Percentiles rank a stretch among this genome's conserved stretches.
Evolutionary conservation across 768 basidiomycete species (phyloP).

Genomic region (Flagelloscypha sp.): DNA sequence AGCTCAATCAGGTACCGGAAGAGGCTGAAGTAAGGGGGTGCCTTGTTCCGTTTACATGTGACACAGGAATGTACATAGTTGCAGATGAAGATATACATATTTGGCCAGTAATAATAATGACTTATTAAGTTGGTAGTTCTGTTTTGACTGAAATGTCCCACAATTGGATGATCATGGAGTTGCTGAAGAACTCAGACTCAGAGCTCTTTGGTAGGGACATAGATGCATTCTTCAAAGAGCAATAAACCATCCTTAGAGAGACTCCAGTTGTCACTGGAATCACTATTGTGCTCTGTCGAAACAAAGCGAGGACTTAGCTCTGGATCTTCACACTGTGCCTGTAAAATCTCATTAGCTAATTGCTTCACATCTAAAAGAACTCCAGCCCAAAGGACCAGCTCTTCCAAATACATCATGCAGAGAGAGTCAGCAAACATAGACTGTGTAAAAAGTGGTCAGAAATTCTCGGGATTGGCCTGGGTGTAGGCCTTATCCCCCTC

Average conservation of each 20-base stretch:
- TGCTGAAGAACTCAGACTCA: constrained; percentile 11
- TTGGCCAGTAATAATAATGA: constrained; percentile 14
- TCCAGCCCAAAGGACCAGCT: too few species aligned
- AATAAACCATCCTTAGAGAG: too few species aligned
- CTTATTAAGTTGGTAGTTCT: constrained; percentile 20
- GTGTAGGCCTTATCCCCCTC: constrained; percentile 11
- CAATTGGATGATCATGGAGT: constrained; percentile 18
- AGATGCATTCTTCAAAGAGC: not conserved
- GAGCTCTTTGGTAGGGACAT: constrained; percentile 15
- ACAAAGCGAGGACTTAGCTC: too few species aligned
- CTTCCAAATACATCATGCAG: constrained; percentile 3
- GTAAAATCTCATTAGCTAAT: too few species aligned
- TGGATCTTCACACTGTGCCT: too few species aligned
- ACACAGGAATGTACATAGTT: constrained; percentile 6
- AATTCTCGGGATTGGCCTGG: constrained; percentile 10
- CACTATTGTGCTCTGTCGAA: too few species aligned
- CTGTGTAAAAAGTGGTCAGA: constrained; percentile 9
- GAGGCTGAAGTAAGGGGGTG: too few species aligned
- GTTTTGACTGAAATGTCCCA: constrained; percentile 22
- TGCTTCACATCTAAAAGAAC: too few species aligned
- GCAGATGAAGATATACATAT: constrained; percentile 7
- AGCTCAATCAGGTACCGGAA: too few species aligned
- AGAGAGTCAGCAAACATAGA: constrained; percentile 6
- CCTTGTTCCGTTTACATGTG: constrained; percentile 9
- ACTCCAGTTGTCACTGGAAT: too few species aligned